A percentile compares a stretch with the other conserved stretches of the same genome.
Evolutionary conservation across 352 stramenopile species (phyloP).

Genomic region (Pythium chondricola): DNA sequence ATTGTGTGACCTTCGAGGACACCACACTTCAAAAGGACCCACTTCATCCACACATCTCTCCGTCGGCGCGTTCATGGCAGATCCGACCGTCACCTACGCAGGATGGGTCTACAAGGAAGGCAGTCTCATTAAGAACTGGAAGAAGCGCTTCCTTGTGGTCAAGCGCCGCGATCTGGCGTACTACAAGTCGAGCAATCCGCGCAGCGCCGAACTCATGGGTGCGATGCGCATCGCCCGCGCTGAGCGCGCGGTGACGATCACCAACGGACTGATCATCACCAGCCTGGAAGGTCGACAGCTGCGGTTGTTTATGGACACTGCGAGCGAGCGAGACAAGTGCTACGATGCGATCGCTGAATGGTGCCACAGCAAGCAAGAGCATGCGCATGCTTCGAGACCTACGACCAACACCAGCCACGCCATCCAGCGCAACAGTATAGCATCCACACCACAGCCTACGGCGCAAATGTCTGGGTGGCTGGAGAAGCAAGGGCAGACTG

Average conservation of each 20-base stretch:
- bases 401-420: conserved; percentile 9
- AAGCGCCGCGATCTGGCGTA: conserved; percentile 70
- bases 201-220: conserved; percentile 60
- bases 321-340: conserved; percentile 60
- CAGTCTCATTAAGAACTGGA: conserved; percentile 76
- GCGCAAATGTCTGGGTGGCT: conserved; percentile 52
- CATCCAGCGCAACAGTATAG: no score
- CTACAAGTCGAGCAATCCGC: conserved; percentile 55
- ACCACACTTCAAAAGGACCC: no score
- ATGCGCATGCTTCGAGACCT: not conserved
- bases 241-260: conserved; percentile 58
- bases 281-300: conserved; percentile 59
- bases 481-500: conserved; percentile 62
- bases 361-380: conserved; percentile 4
- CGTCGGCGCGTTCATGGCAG: no score
- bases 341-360: conserved; percentile 51
- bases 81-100: conserved; percentile 51
- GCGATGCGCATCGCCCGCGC: conserved; percentile 62
- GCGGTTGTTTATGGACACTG: conserved; percentile 79
- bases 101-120: conserved; percentile 79
- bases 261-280: conserved; percentile 63
- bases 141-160: conserved; percentile 80
- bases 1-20: no score
- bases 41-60: no score
- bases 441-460: no score